phyloP scores from a whole-genome alignment of 164 flowering plant genomes.

The Pachysandra terminalis region DNA sequence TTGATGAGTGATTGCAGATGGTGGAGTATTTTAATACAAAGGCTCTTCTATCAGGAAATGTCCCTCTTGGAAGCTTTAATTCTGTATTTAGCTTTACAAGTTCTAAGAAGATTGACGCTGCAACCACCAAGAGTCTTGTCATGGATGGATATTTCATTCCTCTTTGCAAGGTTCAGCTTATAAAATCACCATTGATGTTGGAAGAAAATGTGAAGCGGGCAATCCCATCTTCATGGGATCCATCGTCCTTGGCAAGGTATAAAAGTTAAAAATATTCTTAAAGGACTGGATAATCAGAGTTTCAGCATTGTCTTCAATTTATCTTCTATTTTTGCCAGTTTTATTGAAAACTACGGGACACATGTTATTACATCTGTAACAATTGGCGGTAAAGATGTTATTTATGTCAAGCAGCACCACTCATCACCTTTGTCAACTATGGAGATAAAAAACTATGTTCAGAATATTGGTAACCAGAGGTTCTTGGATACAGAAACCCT shows the following conservation, averaged over 20 bases:
- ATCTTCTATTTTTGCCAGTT: constrained; percentile 39
- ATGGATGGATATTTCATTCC: constrained; percentile 66
- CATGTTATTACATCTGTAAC: constrained; percentile 79
- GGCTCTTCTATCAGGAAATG: constrained; percentile 45
- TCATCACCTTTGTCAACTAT: constrained; percentile 57
- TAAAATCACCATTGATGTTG: constrained; percentile 36
- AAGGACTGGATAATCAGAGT: not conserved
- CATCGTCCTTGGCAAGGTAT: constrained; percentile 74
- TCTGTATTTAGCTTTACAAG: constrained; percentile 72
- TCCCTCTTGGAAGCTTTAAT: constrained; percentile 74
- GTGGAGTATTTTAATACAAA: constrained; percentile 62
- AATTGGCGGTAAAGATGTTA: constrained; percentile 82
- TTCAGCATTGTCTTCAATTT: constrained; percentile 2
- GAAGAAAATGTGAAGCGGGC: constrained; percentile 57
- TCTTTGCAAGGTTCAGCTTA: constrained; percentile 57
- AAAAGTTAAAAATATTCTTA: not conserved
- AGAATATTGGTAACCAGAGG: constrained; percentile 70
- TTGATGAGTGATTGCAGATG: constrained; percentile 50
- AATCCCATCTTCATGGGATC: constrained; percentile 72
- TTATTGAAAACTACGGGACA: constrained; percentile 39
- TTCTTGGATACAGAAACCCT: constrained; percentile 46
- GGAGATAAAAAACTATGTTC: constrained; percentile 71
- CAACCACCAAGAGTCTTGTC: constrained; percentile 59
- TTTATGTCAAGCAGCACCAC: constrained; percentile 70
- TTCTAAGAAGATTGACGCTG: constrained; percentile 54